Percentiles rank a stretch among this genome's conserved stretches.
phyloP scores from a whole-genome alignment of 306 rosid genomes.

The Fragaria nilgerrensis region DNA sequence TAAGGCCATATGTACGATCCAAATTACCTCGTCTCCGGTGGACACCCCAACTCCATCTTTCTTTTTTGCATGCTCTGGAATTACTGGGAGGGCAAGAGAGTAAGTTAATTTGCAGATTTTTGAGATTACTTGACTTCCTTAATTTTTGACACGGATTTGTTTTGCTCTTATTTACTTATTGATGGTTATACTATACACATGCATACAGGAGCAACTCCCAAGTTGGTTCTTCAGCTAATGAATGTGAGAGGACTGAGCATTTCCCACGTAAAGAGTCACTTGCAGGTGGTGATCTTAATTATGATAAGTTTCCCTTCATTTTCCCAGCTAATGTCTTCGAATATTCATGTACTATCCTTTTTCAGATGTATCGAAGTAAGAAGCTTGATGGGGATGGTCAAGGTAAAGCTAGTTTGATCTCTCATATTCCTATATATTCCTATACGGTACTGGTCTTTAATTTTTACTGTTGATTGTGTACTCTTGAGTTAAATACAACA shows the following conservation, averaged over 20 bases:
- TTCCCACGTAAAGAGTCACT: conserved; percentile 92
- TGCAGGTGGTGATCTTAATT: conserved; percentile 64
- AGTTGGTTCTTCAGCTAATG: conserved; percentile 82
- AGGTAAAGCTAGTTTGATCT: conserved; percentile 47
- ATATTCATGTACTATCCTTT: neutral
- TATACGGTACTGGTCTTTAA: neutral
- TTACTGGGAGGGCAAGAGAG: conserved; percentile 87
- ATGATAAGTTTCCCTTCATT: neutral
- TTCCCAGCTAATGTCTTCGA: neutral
- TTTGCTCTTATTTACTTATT: neutral
- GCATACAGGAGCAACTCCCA: conserved; percentile 82
- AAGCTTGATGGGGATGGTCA: conserved; percentile 82
- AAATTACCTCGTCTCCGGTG: conserved; percentile 85
- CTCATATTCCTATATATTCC: neutral
- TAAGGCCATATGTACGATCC: conserved; percentile 73
- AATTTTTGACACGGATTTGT: neutral
- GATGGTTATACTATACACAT: neutral
- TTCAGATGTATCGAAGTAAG: conserved; percentile 91
- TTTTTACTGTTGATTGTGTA: neutral
- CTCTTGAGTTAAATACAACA: neutral
- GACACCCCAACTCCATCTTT: conserved; percentile 84
- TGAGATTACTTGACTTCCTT: neutral
- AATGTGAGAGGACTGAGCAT: conserved; percentile 89
- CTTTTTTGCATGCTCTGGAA: conserved; percentile 74
- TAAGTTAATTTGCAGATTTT: conserved; percentile 30